Percentiles rank a stretch among this genome's conserved stretches.
Conservation (phyloP, 768 basidiomycete species). For the Filobasidium floriforme region DNA sequence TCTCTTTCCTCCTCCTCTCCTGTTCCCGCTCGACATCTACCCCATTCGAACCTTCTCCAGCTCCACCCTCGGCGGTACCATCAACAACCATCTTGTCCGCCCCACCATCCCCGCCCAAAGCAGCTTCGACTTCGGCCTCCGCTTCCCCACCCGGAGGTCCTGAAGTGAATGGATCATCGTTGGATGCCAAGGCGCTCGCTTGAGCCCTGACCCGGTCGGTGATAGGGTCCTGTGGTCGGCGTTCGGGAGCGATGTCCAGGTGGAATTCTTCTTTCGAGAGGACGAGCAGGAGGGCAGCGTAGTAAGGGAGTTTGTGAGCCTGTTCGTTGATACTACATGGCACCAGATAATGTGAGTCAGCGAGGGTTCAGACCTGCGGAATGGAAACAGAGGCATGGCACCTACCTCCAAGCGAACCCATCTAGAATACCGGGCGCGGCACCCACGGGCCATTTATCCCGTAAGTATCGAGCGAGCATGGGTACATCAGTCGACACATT, state of each 20-base stretch:
- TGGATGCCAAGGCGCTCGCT: not conserved
- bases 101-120: constrained; percentile 41
- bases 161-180: not conserved
- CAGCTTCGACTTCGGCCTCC: constrained; percentile 49
- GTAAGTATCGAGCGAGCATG: constrained; percentile 34
- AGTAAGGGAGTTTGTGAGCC: constrained; percentile 86
- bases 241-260: constrained; percentile 9
- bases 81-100: not conserved
- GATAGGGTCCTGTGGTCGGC: constrained; percentile 4
- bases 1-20: constrained; percentile 3
- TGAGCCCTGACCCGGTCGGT: not conserved
- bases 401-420: constrained; percentile 45
- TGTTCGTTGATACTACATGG: constrained; percentile 58
- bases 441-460: constrained; percentile 35
- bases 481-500: constrained; percentile 44
- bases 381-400: not conserved
- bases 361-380: not conserved
- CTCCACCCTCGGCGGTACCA: constrained; percentile 18
- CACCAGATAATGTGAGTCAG: not conserved
- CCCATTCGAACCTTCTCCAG: constrained; percentile 25
- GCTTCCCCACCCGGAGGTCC: constrained; percentile 13
- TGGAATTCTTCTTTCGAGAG: constrained; percentile 45
- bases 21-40: constrained; percentile 30
- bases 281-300: constrained; percentile 68
- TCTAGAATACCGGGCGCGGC: constrained; percentile 40